A percentile compares a stretch with the other conserved stretches of the same genome.
phyloP scores from a whole-genome alignment of 2,329 filamentous ascomycete species.

The Hypoxylon sp. region DNA sequence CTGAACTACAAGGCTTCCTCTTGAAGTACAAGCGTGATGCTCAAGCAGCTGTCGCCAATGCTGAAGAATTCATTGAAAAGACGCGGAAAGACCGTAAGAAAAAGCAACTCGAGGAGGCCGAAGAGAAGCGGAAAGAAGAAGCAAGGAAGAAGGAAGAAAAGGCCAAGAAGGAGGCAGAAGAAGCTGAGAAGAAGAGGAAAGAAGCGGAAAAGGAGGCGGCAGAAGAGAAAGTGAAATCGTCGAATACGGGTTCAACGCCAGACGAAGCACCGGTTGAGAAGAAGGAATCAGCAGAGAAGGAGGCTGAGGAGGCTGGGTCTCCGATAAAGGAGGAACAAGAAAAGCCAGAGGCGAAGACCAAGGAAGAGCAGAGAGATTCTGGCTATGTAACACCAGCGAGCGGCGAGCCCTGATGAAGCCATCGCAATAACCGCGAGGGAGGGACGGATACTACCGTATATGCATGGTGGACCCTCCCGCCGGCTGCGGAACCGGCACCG shows the following conservation, averaged over 20 bases:
- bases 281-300: conserved; percentile 34
- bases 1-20: conserved; percentile 71
- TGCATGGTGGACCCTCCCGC: conserved; percentile 3
- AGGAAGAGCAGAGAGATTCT: conserved; percentile 38
- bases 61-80: conserved; percentile 63
- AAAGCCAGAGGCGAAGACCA: conserved; percentile 25
- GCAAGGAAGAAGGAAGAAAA: conserved; percentile 55
- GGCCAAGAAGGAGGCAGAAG: conserved; percentile 45
- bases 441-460: background rate
- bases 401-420: conserved; percentile 39
- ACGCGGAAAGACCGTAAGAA: conserved; percentile 58
- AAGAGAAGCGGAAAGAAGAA: conserved; percentile 55
- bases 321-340: conserved; percentile 22
- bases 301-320: background rate
- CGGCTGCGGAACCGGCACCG: conserved; percentile 12
- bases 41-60: conserved; percentile 60
- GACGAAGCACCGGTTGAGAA: conserved; percentile 36
- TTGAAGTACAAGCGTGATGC: conserved; percentile 68
- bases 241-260: conserved; percentile 1
- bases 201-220: conserved; percentile 40
- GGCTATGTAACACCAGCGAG: conserved; percentile 47
- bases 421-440: background rate
- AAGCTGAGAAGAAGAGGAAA: conserved; percentile 34
- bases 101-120: conserved; percentile 52
- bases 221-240: conserved; percentile 5